Percentiles rank a stretch among this genome's conserved stretches.
phyloP scores from a whole-genome alignment of 208 protist genomes.

The Angomonas desouzai region DNA sequence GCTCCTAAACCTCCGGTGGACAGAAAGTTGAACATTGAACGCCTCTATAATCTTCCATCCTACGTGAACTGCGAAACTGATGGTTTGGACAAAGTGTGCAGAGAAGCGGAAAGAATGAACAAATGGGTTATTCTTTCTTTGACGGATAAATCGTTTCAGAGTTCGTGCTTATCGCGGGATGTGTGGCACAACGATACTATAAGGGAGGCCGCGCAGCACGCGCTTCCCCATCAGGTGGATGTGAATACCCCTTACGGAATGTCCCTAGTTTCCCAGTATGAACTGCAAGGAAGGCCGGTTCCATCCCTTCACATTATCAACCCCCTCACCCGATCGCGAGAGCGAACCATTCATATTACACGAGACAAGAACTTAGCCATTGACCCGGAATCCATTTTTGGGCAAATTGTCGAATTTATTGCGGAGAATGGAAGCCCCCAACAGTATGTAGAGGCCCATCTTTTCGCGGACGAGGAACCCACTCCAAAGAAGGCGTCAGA shows the following conservation, averaged over 20 bases:
- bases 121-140: slow-evolving; percentile 69
- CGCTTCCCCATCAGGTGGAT: slow-evolving; percentile 57
- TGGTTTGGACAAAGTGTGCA: slow-evolving; percentile 40
- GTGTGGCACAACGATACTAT: slow-evolving; percentile 52
- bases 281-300: slow-evolving; percentile 22
- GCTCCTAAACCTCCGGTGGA: too few relatives aligned
- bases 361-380: slow-evolving; percentile 18
- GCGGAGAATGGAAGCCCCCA: slow-evolving; percentile 27
- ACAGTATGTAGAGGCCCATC: slow-evolving; percentile 15
- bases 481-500: background rate
- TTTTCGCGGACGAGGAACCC: background rate
- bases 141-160: slow-evolving; percentile 44
- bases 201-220: slow-evolving; percentile 27
- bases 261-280: slow-evolving; percentile 39
- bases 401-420: slow-evolving; percentile 42
- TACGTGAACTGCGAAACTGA: slow-evolving; percentile 42
- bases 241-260: slow-evolving; percentile 29
- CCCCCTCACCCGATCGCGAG: slow-evolving; percentile 51
- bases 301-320: slow-evolving; percentile 65
- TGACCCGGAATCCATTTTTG: slow-evolving; percentile 36
- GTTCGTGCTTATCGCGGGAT: slow-evolving; percentile 66
- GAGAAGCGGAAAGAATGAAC: slow-evolving; percentile 23
- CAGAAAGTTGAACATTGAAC: background rate
- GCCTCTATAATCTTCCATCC: slow-evolving; percentile 10
- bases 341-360: slow-evolving; percentile 31